Base-by-base conservation (phyloP, 1,284 basidiomycete genomes). In the Ganoderma lucidum region DNA sequence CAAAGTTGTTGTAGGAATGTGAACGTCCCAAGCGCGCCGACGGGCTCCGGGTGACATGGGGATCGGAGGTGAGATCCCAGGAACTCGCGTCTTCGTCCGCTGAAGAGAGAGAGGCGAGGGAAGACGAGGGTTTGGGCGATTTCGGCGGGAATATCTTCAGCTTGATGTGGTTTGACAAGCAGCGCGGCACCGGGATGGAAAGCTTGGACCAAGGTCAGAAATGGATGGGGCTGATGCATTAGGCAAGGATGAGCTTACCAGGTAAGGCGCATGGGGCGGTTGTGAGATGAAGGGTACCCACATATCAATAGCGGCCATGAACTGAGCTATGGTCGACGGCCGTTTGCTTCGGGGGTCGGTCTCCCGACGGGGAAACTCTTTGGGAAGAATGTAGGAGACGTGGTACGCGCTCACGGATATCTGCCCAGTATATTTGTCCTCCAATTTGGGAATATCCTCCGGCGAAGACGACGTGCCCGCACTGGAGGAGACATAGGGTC, bases 21-120 rank as follows among this genome's bases (percentile, higher is more conserved):
- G 86, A 80, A 42, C 91, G 87, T 12, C 85, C 82, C 35, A 83
- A 80, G 53, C 86, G 85, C 44, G 81, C 76, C 1, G 84, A 80
- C n/a, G 82, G 70, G 53, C 77, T 82, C 30, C 90, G 88, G 9
- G 90, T 88, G 64, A 94, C 92, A 76, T 87, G 87, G 8, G 93
- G 93, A 61, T 94, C 93, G 0, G 91, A 91, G 0, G 89, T 88
- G 62, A 94, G 83, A 71, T 93, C 92, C 93, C 93, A 94, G 45
- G 87, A 80, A 39, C 84, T 83, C 1, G 80, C 81, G 61, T 91
- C 90, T 65, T 92, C 90, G 66, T 93, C 92, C 6, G 87, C 82
- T 10, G 93, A 93, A 19, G 92, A 93, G 55, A 93, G 80, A 0
- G 92, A 93, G 28, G 91, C 91, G 72, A 89, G 83, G 0, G 92